Evolutionary conservation across 768 basidiomycete genomes (phyloP), one percentile per base, ranked within the genome.

Genomic region (Mycena rebaudengoi): DNA sequence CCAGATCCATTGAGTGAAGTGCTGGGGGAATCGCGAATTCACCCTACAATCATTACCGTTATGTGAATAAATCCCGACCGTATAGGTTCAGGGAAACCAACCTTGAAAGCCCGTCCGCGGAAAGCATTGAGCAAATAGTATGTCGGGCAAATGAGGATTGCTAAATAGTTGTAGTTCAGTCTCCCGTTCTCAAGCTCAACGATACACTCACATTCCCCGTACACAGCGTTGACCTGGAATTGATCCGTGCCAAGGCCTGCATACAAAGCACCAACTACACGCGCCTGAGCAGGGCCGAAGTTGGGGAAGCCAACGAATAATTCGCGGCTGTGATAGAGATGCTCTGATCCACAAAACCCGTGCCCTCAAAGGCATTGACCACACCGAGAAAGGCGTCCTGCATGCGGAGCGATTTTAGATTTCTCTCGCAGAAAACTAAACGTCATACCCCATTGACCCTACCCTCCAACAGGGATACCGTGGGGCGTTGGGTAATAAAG

Each of bases 101-200:
- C 79, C 73, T 79, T 80, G 67, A 71, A 80, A 0, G 75, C 66
- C 16, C 62, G 65, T 20, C 71, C 72, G 2, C 29, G 26, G 62
- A 79, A 80, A 5, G 79, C 62, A 8, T 58, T 26, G 7, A 78
- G 68, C 40, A 80, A 12, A 30, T 67, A 72, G 48, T 78, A 76
- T 1, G 77, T 72, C 7, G 79, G 80, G 55, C 80, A 80, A 26
- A 75, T 66, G 58, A 80, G 72, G 28, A 78, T 76, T 1, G 78
- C 79, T 80, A 44, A 5, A 45, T n/a, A n/a, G n/a, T n/a, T n/a
- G n/a, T n/a, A n/a, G n/a, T n/a, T n/a, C n/a, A n/a, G n/a, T n/a
- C n/a, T n/a, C n/a, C n/a, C n/a, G n/a, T 21, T n/a, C 18, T 3
- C 1, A 29, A 30, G 7, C 21, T n/a, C 1, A 35, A 21, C 14